Evolutionary conservation across 345 rosid genomes (phyloP).

Genomic region (Draba incana): DNA sequence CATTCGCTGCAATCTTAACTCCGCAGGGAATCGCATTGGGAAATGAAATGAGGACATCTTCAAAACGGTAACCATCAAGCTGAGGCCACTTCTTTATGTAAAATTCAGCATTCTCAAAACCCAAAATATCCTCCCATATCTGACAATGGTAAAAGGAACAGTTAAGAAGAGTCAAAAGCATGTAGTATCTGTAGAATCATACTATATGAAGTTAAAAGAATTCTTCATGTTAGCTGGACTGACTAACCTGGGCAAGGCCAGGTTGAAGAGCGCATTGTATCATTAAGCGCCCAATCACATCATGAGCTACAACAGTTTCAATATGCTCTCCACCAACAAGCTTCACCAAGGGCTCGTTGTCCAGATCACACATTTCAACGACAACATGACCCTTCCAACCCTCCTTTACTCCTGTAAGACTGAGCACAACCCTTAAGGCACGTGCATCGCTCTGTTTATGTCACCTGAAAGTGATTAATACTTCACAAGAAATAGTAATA

Average conservation of each 20-base stretch:
- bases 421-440: constrained; percentile 89
- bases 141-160: constrained; percentile 31
- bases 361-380: constrained; percentile 94
- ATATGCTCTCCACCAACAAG: constrained; percentile 93
- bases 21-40: constrained; percentile 92
- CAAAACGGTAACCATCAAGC: constrained; percentile 68
- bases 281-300: constrained; percentile 96
- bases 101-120: constrained; percentile 87
- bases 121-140: constrained; percentile 98
- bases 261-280: constrained; percentile 94
- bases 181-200: too few species aligned
- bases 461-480: constrained; percentile 20
- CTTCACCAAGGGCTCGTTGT: constrained; percentile 91
- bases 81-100: constrained; percentile 93
- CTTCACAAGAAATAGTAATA: constrained; percentile 25
- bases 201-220: too few species aligned
- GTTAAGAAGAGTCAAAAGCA: not conserved
- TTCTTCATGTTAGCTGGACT: not conserved
- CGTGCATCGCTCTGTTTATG: constrained; percentile 81
- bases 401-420: constrained; percentile 85
- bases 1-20: constrained; percentile 81
- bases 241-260: constrained; percentile 89
- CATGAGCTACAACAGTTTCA: constrained; percentile 96
- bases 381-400: constrained; percentile 92
- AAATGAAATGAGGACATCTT: constrained; percentile 80